Evolutionary conservation across 805 yeast genomes (phyloP).

Genomic region (Tetrapisispora pingtungensis): DNA sequence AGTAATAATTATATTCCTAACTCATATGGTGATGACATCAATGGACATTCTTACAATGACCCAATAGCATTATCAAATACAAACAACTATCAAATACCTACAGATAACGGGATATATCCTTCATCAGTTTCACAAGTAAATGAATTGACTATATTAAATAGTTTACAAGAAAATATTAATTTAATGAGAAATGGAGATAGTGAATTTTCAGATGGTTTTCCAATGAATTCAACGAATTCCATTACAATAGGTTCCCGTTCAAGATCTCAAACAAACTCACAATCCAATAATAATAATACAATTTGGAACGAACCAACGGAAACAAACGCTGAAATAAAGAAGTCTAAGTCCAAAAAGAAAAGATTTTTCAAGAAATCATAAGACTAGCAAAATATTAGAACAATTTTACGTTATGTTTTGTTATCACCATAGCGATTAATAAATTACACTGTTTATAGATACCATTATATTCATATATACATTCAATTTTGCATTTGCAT

Average conservation of each 20-base stretch:
- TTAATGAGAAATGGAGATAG: not conserved
- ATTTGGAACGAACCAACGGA: not conserved
- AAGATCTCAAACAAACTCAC: constrained; percentile 1
- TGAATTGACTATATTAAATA: not conserved
- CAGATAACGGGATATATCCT: not conserved
- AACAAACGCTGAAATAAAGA: not conserved
- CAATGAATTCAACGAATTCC: not conserved
- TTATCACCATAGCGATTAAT: too few relatives aligned
- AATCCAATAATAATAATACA: not conserved
- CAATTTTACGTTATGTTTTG: too few relatives aligned
- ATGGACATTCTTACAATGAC: not conserved
- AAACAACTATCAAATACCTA: not conserved
- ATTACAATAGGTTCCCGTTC: constrained; percentile 2
- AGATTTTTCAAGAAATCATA: not conserved
- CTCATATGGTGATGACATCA: not conserved
- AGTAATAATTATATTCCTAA: not conserved
- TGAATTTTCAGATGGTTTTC: not conserved
- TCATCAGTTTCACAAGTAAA: not conserved
- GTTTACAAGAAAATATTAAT: not conserved
- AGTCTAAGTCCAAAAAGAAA: not conserved
- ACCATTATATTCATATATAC: too few relatives aligned
- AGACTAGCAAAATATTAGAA: too few relatives aligned
- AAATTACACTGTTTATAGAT: too few relatives aligned
- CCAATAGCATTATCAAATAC: not conserved
- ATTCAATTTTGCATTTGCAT: not conserved